These are phyloP conservation scores for Teratosphaeriaceae sp. DNA, from an alignment of 2,329 filamentous ascomycete species.

Conservation along the genomic window DNA sequence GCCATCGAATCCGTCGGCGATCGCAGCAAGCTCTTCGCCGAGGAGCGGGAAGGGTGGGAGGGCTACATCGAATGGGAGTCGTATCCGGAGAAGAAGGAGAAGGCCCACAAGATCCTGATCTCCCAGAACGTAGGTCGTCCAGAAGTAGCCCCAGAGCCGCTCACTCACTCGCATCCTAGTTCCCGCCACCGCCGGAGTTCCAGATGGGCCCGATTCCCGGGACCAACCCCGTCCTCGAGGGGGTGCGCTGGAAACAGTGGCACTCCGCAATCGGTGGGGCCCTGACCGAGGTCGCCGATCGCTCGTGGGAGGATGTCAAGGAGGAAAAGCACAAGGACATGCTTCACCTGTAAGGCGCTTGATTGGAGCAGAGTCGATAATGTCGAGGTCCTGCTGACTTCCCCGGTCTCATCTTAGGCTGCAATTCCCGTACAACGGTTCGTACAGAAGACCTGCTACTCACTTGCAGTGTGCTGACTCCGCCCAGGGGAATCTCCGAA, in stretches of 20 bases:
- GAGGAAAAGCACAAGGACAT: conserved; percentile 42
- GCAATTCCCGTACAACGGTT: conserved; percentile 43
- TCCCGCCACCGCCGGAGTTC: conserved; percentile 42
- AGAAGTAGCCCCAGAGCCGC: not conserved
- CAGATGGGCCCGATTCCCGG: conserved; percentile 37
- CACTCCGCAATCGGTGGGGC: conserved; percentile 37
- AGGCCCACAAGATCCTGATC: conserved; percentile 50
- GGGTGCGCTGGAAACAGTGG: conserved; percentile 42
- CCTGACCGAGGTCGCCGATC: conserved; percentile 45
- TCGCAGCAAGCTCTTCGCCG: conserved; percentile 30
- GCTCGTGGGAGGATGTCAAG: conserved; percentile 40
- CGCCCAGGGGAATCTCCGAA: not conserved
- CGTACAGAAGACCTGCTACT: too few relatives aligned
- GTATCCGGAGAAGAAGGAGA: conserved; percentile 60
- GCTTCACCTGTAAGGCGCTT: conserved; percentile 32
- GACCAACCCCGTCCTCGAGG: conserved; percentile 38
- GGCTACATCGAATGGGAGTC: conserved; percentile 64
- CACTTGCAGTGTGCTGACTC: not conserved
- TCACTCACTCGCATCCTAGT: conserved; percentile 35
- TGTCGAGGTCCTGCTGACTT: not conserved
- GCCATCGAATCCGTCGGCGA: conserved; percentile 38
- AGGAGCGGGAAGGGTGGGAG: conserved; percentile 37
- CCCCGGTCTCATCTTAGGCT: conserved; percentile 14
- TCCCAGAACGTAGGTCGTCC: not conserved
- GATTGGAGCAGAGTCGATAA: not conserved